Evolutionary conservation across 179 eudicot genomes (phyloP).

Genomic region (Silene vulgaris): DNA sequence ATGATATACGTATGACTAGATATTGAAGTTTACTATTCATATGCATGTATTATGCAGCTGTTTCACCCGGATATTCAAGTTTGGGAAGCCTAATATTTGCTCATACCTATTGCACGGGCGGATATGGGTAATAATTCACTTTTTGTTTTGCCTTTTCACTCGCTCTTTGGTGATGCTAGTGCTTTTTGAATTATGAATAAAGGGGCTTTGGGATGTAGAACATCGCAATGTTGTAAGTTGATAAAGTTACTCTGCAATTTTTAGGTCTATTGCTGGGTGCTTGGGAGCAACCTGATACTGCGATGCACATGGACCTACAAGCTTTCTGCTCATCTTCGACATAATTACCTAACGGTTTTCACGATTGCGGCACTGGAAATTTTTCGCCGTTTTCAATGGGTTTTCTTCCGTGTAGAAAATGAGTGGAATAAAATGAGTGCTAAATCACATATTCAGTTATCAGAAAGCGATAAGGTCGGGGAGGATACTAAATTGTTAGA

Average conservation of each 20-base stretch:
- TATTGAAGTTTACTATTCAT: background rate
- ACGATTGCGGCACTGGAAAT: conserved; percentile 78
- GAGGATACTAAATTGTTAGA: conserved; percentile 66
- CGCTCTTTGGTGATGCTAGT: background rate
- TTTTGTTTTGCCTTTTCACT: background rate
- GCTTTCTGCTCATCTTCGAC: conserved; percentile 95
- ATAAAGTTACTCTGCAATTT: conserved; percentile 9
- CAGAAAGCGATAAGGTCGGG: conserved; percentile 39
- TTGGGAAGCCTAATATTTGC: conserved; percentile 54
- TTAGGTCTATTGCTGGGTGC: conserved; percentile 79
- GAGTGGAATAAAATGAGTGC: conserved; percentile 83
- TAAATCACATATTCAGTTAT: conserved; percentile 48
- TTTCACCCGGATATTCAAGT: conserved; percentile 96
- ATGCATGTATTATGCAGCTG: conserved; percentile 43
- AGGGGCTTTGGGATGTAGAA: background rate
- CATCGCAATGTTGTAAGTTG: background rate
- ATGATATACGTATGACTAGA: background rate
- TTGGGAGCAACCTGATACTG: conserved; percentile 79
- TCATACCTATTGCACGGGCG: conserved; percentile 61
- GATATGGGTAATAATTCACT: conserved; percentile 57
- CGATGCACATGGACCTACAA: conserved; percentile 99
- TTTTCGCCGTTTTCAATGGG: conserved; percentile 90
- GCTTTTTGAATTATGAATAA: background rate
- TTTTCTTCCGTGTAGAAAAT: conserved; percentile 86
- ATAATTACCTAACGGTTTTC: conserved; percentile 75